Conservation (phyloP, 352 stramenopile species). For the Pythium myriotylum region DNA sequence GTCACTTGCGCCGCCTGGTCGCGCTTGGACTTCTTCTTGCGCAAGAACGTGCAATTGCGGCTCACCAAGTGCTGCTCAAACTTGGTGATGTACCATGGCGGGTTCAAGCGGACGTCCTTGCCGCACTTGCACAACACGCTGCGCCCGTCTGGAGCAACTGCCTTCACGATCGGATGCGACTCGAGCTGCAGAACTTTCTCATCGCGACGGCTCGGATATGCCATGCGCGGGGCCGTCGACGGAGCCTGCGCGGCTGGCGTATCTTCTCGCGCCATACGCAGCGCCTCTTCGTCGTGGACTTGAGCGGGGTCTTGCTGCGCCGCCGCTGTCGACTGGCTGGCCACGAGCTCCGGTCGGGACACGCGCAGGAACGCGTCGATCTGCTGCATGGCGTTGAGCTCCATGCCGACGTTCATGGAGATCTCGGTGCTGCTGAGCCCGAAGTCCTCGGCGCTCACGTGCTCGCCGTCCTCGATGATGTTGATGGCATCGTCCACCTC, state of each 20-base stretch:
- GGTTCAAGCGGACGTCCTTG: slow-evolving; percentile 69
- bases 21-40: slow-evolving; percentile 29
- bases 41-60: slow-evolving; percentile 75
- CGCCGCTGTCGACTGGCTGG: neutral
- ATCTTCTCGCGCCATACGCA: neutral
- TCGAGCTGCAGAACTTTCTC: slow-evolving; percentile 67
- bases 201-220: slow-evolving; percentile 52
- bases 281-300: neutral
- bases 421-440: slow-evolving; percentile 37
- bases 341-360: neutral
- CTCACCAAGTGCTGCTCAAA: slow-evolving; percentile 87
- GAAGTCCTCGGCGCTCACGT: slow-evolving; percentile 60
- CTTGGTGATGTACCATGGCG: slow-evolving; percentile 86
- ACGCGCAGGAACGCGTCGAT: slow-evolving; percentile 50
- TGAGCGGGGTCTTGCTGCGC: neutral
- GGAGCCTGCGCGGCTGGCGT: neutral
- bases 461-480: slow-evolving; percentile 53
- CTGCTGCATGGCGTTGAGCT: slow-evolving; percentile 53
- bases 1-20: slow-evolving; percentile 15
- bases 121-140: slow-evolving; percentile 71
- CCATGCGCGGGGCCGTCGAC: neutral
- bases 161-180: slow-evolving; percentile 57
- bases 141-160: slow-evolving; percentile 51
- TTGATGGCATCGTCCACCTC: slow-evolving; percentile 36
- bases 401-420: slow-evolving; percentile 66